Base-by-base conservation (phyloP, 331 rosid species). In the Acacia concinna region DNA sequence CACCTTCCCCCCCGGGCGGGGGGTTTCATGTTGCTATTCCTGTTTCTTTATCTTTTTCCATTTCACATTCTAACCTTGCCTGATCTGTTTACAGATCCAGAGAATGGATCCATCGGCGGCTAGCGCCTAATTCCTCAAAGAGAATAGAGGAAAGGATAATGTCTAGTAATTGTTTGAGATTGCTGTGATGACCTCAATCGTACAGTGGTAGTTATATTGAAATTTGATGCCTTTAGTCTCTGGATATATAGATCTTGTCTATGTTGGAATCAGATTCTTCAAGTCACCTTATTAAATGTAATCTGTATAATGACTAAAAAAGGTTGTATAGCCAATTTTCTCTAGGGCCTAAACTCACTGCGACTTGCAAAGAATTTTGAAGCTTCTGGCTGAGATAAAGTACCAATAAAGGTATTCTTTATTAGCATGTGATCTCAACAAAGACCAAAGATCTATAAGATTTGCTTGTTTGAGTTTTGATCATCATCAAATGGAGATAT, bases 51-150 rank as follows among this genome's bases (percentile, higher is more conserved):
- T 77, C 65, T 32, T 31, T n/a, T 30, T 57, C 28, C 28, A 38
- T 75, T 62, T 23, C 41, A 69, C 68, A 68, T 69, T 70, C 79
- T 65, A 74, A 74, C 86, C 60, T 71, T 38, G 32, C 28, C 68
- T 10, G 34, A 64, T 84, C 27, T 35, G 15, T 74, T 37, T 69
- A 71, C 93, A 95, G 99, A 95, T 95, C 82, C 99, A 95, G 87
- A 87, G 44, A 60, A 79, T 91, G 94, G 74, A 82, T 85, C 78
- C 97, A 65, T 81, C 84, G 59, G 73, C 78, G 75, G 84, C 81
- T 65, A 73, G 64, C 69, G 11, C 84, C 81, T 86, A 88, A 85
- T 68, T 80, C 79, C 51, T 78, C 28, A 1, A 14, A 74, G 64
- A 80, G 49, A 68, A 35, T 56, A 35, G 47, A 73, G 56, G 21